Evolutionary conservation across 768 basidiomycete genomes (phyloP), one percentile per base, ranked within the genome.

Genomic region (Suillus tomentosus): DNA sequence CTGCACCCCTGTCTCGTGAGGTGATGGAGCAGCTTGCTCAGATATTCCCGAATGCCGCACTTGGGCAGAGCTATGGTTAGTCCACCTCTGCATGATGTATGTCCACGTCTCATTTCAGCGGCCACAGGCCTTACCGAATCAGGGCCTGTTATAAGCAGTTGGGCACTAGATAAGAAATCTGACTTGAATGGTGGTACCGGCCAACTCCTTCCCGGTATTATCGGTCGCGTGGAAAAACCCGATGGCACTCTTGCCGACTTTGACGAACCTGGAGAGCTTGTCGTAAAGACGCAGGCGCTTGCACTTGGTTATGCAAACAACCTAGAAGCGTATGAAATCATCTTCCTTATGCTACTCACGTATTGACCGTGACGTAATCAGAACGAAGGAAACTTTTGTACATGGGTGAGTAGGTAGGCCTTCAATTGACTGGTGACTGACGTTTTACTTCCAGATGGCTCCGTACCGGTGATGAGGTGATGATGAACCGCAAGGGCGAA

Each of bases 381-480:
- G 88, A 15, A 87, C 88, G 3, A 82, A 81, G 56, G 87, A 89
- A 68, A 85, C 87, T 1, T 90, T 89, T 69, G 72, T 84, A 7
- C 77, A 87, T 65, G 87, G 78, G 71, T 66, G 64, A 62, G 58
- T 5, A 19, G 43, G n/a, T 17, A 9, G 42, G n/a, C 3, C 3
- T 19, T 60, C 27, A 14, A 60, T 13, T 17, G 5, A 7, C 40
- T 24, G 42, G 4, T 47, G 39, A 45, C 56, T 40, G 31, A 54
- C 54, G 61, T 50, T 71, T n/a, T 3, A 27, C 55, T 13, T 3
- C 9, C 63, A 85, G 85, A 31, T 87, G 88, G 88, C 83, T 90
- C 27, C 83, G 82, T 42, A 91, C 88, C 1, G 89, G 89, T 2
- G 89, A 91, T 69, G 88, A 90, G 72, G 89, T 91, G 47, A 77